Evolutionary conservation across 345 rosid species (phyloP).

Genomic region (Populus tremula): DNA sequence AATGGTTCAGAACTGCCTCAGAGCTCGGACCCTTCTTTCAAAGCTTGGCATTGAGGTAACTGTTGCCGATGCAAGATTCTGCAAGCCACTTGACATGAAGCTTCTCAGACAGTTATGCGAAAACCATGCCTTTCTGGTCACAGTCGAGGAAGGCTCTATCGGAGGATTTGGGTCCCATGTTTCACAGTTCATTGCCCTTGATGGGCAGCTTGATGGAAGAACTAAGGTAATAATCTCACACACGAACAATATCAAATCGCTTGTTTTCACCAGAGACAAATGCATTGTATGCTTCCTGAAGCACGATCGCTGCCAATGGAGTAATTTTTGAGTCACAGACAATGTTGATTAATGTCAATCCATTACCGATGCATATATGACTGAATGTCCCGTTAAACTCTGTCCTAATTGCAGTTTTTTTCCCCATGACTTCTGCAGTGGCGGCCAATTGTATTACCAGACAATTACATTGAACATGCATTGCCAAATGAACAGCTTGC

Average conservation of each 20-base stretch:
- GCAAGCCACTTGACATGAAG: conserved; percentile 85
- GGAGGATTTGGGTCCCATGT: conserved; percentile 96
- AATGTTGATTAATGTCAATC: neutral
- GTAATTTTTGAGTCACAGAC: neutral
- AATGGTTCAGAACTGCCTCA: conserved; percentile 89
- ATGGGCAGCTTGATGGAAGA: conserved; percentile 81
- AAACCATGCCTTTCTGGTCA: conserved; percentile 63
- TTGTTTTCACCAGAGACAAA: neutral
- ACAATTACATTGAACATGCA: conserved; percentile 72
- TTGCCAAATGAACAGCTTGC: conserved; percentile 69
- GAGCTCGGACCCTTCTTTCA: conserved; percentile 75
- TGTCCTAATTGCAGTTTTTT: neutral
- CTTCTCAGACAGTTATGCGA: conserved; percentile 70
- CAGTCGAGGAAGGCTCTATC: conserved; percentile 87
- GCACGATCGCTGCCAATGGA: neutral
- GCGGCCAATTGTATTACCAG: conserved; percentile 88
- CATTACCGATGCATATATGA: neutral
- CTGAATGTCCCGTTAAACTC: neutral
- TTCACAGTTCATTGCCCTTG: conserved; percentile 82
- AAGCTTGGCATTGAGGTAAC: conserved; percentile 80
- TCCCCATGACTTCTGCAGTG: conserved; percentile 47
- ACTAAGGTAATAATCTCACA: conserved; percentile 47
- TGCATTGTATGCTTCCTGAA: neutral
- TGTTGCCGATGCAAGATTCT: conserved; percentile 90
- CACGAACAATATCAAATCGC: neutral